These are phyloP conservation scores for Persicaria maculosa DNA, from an alignment of 148 eudicot genomes.

Conservation along the genomic window DNA sequence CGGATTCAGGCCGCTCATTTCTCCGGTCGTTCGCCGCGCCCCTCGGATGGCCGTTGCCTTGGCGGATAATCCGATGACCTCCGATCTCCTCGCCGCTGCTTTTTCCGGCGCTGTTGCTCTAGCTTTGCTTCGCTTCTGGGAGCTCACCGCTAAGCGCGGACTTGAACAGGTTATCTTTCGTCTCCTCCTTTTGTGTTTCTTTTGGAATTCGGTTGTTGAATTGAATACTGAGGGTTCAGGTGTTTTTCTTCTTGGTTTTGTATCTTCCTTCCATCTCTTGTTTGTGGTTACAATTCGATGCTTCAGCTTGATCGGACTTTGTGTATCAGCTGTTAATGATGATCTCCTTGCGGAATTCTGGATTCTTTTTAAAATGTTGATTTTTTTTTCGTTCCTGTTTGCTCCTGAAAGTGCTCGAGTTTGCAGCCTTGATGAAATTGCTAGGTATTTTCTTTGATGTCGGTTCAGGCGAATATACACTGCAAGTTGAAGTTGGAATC, in stretches of 20 bases:
- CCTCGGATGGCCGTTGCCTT: slow-evolving; percentile 21
- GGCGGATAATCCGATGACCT: slow-evolving; percentile 23
- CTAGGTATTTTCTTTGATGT: background rate
- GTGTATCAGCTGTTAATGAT: background rate
- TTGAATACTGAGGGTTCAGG: background rate
- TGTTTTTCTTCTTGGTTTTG: background rate
- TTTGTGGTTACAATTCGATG: background rate
- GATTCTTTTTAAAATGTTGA: background rate
- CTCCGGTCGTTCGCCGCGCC: slow-evolving; percentile 4
- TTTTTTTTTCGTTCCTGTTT: background rate
- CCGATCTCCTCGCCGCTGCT: slow-evolving; percentile 41
- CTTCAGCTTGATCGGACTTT: background rate
- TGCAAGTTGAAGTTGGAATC: background rate
- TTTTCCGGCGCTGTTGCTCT: slow-evolving; percentile 36
- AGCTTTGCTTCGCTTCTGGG: slow-evolving; percentile 41
- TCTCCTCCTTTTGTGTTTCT: background rate
- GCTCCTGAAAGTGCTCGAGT: background rate
- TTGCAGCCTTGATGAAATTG: background rate
- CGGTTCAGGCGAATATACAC: background rate
- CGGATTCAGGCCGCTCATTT: slow-evolving; percentile 5
- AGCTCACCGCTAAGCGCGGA: slow-evolving; percentile 40
- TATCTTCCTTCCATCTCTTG: background rate
- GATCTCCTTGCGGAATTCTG: background rate
- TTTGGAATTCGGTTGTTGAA: background rate
- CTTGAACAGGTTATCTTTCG: slow-evolving; percentile 32